phyloP scores from a whole-genome alignment of 2,329 filamentous ascomycete species.

The Fusarium phyllophilum region DNA sequence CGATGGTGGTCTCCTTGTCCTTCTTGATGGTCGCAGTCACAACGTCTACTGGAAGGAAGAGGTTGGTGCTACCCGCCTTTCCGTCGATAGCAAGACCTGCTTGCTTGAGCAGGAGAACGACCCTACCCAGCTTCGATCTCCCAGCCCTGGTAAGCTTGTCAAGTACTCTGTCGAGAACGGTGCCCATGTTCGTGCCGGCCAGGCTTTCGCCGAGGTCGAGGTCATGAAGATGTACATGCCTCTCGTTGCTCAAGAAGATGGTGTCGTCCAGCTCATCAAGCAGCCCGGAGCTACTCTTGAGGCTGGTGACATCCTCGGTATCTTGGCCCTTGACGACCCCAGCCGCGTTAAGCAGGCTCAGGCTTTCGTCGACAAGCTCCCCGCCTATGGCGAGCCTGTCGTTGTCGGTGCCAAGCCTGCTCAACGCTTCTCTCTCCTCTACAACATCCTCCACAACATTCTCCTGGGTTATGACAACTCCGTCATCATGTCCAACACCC shows the following conservation, averaged over 20 bases:
- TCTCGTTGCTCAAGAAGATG: constrained; percentile 91
- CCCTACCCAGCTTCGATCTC: constrained; percentile 93
- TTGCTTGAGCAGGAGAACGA: constrained; percentile 98
- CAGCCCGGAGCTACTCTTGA: constrained; percentile 98
- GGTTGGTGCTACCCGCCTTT: constrained; percentile 92
- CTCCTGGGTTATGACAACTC: constrained; percentile 96
- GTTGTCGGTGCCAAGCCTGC: constrained; percentile 91
- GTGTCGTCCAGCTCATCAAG: constrained; percentile 98
- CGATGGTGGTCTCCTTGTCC: constrained; percentile 91
- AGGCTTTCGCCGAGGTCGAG: constrained; percentile 96
- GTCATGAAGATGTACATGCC: constrained; percentile 99
- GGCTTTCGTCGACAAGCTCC: constrained; percentile 90
- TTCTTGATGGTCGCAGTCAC: constrained; percentile 92
- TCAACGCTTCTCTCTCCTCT: constrained; percentile 83
- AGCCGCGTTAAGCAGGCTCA: constrained; percentile 96
- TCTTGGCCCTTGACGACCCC: constrained; percentile 93
- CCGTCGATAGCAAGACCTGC: constrained; percentile 98
- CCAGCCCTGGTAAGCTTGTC: constrained; percentile 96
- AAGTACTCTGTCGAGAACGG: constrained; percentile 98
- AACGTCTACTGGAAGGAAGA: constrained; percentile 99
- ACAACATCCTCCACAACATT: constrained; percentile 85
- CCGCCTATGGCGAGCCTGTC: constrained; percentile 85
- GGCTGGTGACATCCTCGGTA: constrained; percentile 98
- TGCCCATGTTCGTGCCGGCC: constrained; percentile 88
- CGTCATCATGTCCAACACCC: constrained; percentile 87